A percentile compares a stretch with the other conserved stretches of the same genome.
Evolutionary conservation across 140 eudicot genomes (phyloP).

Genomic region (Cichorium intybus): DNA sequence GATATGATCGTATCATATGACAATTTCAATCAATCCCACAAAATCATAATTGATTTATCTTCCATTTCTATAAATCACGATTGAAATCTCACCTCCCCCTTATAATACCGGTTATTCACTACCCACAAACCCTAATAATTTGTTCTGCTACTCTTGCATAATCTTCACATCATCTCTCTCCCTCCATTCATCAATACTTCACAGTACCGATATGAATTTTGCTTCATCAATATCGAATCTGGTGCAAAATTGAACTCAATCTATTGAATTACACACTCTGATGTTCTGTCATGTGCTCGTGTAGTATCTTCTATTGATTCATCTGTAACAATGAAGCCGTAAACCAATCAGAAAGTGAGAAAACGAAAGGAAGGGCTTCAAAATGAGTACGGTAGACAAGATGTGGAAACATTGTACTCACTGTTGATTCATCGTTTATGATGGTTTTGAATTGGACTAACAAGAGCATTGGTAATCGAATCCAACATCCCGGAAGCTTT

Average conservation of each 20-base stretch:
- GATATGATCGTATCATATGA: no score
- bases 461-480: neutral
- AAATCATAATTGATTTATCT: no score
- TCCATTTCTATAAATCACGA: no score
- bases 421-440: slow-evolving; percentile 61
- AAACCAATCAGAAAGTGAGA: neutral
- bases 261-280: neutral
- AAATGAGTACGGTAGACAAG: slow-evolving; percentile 93
- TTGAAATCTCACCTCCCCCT: no score
- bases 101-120: no score
- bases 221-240: no score
- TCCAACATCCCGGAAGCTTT: neutral
- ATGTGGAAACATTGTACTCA: slow-evolving; percentile 94
- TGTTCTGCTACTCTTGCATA: no score
- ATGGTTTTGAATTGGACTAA: neutral
- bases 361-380: slow-evolving; percentile 2
- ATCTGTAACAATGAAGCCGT: neutral
- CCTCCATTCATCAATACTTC: no score
- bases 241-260: slow-evolving; percentile 1
- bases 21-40: no score
- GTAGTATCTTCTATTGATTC: neutral
- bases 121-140: no score
- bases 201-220: no score
- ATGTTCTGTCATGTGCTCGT: neutral
- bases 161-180: no score